These are phyloP conservation scores for Microascus cirrosus DNA, from an alignment of 2,329 filamentous ascomycete genomes.

Conservation along the genomic window DNA sequence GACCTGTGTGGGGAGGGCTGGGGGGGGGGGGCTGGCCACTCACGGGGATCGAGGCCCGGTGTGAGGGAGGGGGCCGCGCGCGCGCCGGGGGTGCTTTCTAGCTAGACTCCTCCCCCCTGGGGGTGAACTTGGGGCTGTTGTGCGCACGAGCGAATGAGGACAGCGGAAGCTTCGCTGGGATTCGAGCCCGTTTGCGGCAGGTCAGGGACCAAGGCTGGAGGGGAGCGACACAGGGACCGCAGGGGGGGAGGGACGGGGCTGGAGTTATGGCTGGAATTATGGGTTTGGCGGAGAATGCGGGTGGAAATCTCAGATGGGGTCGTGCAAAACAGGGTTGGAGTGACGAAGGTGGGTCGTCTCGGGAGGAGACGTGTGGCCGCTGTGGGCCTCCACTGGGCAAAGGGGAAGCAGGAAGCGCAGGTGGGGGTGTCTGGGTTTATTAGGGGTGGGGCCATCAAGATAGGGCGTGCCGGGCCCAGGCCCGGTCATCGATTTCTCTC, in stretches of 20 bases:
- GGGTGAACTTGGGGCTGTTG: background rate
- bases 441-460: background rate
- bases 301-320: constrained; percentile 1
- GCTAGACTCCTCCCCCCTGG: background rate
- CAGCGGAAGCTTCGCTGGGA: background rate
- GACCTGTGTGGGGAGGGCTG: background rate
- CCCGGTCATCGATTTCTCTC: too few relatives aligned
- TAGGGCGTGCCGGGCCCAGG: background rate
- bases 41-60: background rate
- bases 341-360: background rate
- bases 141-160: background rate
- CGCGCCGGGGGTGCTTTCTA: background rate
- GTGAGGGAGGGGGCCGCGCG: background rate
- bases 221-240: background rate
- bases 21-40: background rate
- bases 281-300: constrained; percentile 3
- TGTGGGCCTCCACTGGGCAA: background rate
- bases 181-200: background rate
- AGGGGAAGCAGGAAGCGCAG: background rate
- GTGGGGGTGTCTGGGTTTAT: background rate
- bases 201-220: background rate
- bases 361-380: background rate
- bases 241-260: background rate
- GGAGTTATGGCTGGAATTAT: constrained; percentile 3
- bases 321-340: background rate